These are phyloP conservation scores for Dendrobium chrysotoxum DNA, from an alignment of 106 monocot genomes.

Conservation along the genomic window DNA sequence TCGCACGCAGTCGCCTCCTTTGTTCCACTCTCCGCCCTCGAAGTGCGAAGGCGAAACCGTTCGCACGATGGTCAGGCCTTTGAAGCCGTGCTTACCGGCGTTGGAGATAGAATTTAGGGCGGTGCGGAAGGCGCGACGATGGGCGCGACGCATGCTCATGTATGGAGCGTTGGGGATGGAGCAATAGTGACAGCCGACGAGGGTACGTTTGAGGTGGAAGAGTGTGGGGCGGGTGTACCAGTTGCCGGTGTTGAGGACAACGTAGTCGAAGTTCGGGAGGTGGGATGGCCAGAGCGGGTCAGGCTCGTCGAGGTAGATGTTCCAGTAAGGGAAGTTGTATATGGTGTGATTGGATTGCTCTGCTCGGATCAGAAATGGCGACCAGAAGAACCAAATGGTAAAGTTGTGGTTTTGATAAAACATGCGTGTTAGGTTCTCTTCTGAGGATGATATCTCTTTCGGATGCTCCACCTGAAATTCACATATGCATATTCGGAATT, in stretches of 20 bases:
- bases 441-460: background rate
- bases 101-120: slow-evolving; percentile 9
- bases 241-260: slow-evolving; percentile 18
- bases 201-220: slow-evolving; percentile 10
- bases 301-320: slow-evolving; percentile 25
- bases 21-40: slow-evolving; percentile 31
- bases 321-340: background rate
- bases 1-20: slow-evolving; percentile 23
- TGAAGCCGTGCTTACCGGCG: slow-evolving; percentile 1
- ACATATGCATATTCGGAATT: background rate
- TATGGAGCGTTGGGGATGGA: background rate
- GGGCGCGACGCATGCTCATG: slow-evolving; percentile 12
- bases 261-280: slow-evolving; percentile 5
- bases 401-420: slow-evolving; percentile 18
- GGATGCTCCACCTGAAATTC: slow-evolving; percentile 16
- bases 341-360: background rate
- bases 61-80: slow-evolving; percentile 13
- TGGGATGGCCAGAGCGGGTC: slow-evolving; percentile 21
- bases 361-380: slow-evolving; percentile 18
- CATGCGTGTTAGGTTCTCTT: slow-evolving; percentile 12
- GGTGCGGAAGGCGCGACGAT: slow-evolving; percentile 21
- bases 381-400: slow-evolving; percentile 30
- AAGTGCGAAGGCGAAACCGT: slow-evolving; percentile 29
- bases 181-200: slow-evolving; percentile 25
- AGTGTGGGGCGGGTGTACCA: slow-evolving; percentile 31